Base-by-base conservation (phyloP, 495 filamentous ascomycete species). In the Massariosphaeria phaeospora region DNA sequence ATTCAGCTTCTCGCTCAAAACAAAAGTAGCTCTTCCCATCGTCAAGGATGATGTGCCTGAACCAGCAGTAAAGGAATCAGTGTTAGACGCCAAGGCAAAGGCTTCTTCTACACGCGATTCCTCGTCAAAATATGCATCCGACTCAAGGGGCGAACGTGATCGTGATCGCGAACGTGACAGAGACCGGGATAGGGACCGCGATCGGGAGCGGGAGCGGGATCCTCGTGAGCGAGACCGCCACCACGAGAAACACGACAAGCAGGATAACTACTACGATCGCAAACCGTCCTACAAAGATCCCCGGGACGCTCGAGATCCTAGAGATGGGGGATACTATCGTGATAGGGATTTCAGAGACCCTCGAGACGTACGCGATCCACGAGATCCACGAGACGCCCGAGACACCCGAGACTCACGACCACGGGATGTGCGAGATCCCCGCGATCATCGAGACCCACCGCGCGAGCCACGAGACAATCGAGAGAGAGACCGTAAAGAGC, bases 1-100 rank as follows among this genome's bases (percentile, higher is more conserved):
- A 66, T 88, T 95, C 61, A 89, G 86, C 62, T 95, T 95, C 68
- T 85, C 88, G 11, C 84, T 95, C 68, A 94, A 93, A 66, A 73
- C 81, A 0, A 93, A 93, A 54, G 70, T 80, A 18, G 44, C 45
- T 15, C 70, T 76, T 5, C 67, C 74, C n/a, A 72, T 81, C 17
- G 70, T 79, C 20, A 66, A 74, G 6, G 63, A 74, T 8, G 76
- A 86, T 3, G 86, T 89, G 55, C 80, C 84, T 6, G 86, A 77
- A 36, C 20, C 45, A 46, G 31, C 17, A 2, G 0, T 39, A 13
- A 59, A 48, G 26, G 61, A 55, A 18, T 36, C 55, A 11, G 31
- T 44, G 12, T 27, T 43, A 3, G 50, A 55, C 23, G 11, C 55
- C 1, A 55, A 63, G 27, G n/a, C 55, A 24, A 59, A 34, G 35